These are phyloP conservation scores for Venturia nashicola DNA, from an alignment of 2,329 filamentous ascomycete genomes.

Conservation along the genomic window DNA sequence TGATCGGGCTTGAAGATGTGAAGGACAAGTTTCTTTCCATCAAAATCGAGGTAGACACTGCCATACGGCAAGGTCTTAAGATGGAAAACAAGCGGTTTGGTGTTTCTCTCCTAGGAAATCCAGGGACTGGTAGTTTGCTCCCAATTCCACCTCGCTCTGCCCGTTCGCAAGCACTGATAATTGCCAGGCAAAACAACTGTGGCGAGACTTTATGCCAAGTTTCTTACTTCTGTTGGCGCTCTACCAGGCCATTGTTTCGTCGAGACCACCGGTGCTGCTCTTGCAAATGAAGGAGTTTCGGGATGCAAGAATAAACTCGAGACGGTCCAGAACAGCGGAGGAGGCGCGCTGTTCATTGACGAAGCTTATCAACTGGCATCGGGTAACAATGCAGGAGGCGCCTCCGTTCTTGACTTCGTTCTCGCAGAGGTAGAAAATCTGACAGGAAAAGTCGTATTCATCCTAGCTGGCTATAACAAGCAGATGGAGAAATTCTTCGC, in stretches of 20 bases:
- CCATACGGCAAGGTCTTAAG: conserved; percentile 43
- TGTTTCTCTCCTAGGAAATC: conserved; percentile 55
- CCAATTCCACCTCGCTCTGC: background rate
- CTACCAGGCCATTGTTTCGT: conserved; percentile 48
- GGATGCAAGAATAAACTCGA: conserved; percentile 47
- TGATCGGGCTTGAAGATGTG: conserved; percentile 60
- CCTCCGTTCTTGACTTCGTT: conserved; percentile 55
- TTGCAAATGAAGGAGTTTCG: conserved; percentile 50
- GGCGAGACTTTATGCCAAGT: conserved; percentile 55
- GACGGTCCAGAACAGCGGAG: conserved; percentile 42
- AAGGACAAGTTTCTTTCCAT: conserved; percentile 52
- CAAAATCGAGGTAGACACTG: conserved; percentile 50
- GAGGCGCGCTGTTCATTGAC: conserved; percentile 65
- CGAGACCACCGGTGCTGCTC: conserved; percentile 55
- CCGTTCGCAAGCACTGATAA: conserved; percentile 9
- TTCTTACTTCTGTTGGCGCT: conserved; percentile 49
- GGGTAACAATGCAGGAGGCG: conserved; percentile 44
- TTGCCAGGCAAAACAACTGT: conserved; percentile 58
- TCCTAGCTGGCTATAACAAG: conserved; percentile 61
- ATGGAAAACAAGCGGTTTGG: conserved; percentile 49
- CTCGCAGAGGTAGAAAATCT: conserved; percentile 63
- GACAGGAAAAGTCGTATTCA: conserved; percentile 55
- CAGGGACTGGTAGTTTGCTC: conserved; percentile 49
- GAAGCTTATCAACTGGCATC: conserved; percentile 64
- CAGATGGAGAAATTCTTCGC: conserved; percentile 68